These are phyloP conservation scores for Torulaspora gathmanii DNA, from an alignment of 805 yeast genomes.

Conservation along the genomic window DNA sequence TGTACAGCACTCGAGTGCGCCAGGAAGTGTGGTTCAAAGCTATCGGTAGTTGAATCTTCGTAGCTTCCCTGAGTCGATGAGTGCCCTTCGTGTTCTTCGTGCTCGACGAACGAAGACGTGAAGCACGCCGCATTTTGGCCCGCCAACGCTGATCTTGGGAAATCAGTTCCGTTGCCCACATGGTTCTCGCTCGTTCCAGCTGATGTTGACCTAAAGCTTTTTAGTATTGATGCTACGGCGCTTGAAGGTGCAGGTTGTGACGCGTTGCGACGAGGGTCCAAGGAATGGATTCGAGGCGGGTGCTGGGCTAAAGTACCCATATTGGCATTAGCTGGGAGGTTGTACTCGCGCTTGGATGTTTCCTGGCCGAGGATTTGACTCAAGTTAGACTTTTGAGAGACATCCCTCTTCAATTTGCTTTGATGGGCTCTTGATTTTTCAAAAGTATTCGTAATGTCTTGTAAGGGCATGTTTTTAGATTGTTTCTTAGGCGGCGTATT, in stretches of 20 bases:
- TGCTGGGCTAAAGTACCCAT: slow-evolving; percentile 13
- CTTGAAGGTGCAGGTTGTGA: slow-evolving; percentile 27
- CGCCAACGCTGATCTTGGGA: slow-evolving; percentile 9
- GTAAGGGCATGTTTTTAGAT: slow-evolving; percentile 6
- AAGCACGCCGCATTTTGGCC: background rate
- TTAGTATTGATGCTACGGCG: slow-evolving; percentile 18
- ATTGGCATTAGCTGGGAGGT: background rate
- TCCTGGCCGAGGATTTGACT: slow-evolving; percentile 6
- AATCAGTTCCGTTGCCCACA: slow-evolving; percentile 16
- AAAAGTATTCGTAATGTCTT: slow-evolving; percentile 11
- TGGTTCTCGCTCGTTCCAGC: slow-evolving; percentile 8
- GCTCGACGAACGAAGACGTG: background rate
- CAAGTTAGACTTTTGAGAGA: slow-evolving; percentile 12
- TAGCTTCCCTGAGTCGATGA: background rate
- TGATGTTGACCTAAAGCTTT: slow-evolving; percentile 11
- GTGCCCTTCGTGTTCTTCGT: background rate
- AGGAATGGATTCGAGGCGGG: slow-evolving; percentile 11
- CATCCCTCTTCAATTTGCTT: slow-evolving; percentile 12
- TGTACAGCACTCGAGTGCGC: slow-evolving; percentile 31
- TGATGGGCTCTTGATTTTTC: background rate
- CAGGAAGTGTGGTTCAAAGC: slow-evolving; percentile 19
- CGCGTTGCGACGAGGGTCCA: slow-evolving; percentile 33
- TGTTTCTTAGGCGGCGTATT: background rate
- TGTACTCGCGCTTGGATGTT: background rate
- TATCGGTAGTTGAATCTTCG: slow-evolving; percentile 3